Evolutionary conservation across 2,329 filamentous ascomycete species (phyloP).

Genomic region (Ophiostoma perfectum): DNA sequence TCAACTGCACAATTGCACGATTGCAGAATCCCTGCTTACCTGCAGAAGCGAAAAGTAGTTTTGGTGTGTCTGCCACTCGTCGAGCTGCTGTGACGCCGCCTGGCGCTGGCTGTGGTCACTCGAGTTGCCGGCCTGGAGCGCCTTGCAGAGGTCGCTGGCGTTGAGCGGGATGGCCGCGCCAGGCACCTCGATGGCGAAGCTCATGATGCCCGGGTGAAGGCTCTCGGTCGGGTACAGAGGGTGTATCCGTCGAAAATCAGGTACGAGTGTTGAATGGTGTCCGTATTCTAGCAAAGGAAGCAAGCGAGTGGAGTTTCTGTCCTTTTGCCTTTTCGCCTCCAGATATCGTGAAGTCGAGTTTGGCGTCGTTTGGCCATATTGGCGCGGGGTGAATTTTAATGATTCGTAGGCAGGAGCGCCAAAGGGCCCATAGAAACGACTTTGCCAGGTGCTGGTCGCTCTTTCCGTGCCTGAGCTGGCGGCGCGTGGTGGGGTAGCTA

Average conservation of each 20-base stretch:
- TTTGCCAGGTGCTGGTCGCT: neutral
- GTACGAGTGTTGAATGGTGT: too few species aligned
- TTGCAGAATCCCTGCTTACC: slow-evolving; percentile 34
- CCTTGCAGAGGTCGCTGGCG: slow-evolving; percentile 57
- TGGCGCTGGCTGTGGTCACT: slow-evolving; percentile 59
- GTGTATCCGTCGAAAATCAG: neutral
- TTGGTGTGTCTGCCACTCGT: slow-evolving; percentile 61
- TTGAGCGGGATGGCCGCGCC: slow-evolving; percentile 72
- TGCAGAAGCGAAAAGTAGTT: slow-evolving; percentile 57
- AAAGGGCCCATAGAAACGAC: neutral
- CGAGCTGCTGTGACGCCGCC: slow-evolving; percentile 63
- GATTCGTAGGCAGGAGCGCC: neutral
- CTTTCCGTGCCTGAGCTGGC: neutral
- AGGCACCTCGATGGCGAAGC: slow-evolving; percentile 68
- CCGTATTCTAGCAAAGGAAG: too few species aligned
- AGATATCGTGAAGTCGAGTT: neutral
- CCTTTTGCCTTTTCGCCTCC: neutral
- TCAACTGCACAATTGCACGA: too few species aligned
- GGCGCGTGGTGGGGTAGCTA: slow-evolving; percentile 18
- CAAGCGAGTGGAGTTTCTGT: neutral
- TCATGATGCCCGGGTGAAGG: slow-evolving; percentile 44
- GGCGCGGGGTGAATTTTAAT: slow-evolving; percentile 4
- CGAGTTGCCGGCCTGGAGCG: slow-evolving; percentile 59
- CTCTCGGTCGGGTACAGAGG: neutral
- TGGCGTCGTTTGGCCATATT: neutral